Evolutionary conservation across 2,329 filamentous ascomycete genomes (phyloP).

Genomic region (Fusarium austroafricanum): DNA sequence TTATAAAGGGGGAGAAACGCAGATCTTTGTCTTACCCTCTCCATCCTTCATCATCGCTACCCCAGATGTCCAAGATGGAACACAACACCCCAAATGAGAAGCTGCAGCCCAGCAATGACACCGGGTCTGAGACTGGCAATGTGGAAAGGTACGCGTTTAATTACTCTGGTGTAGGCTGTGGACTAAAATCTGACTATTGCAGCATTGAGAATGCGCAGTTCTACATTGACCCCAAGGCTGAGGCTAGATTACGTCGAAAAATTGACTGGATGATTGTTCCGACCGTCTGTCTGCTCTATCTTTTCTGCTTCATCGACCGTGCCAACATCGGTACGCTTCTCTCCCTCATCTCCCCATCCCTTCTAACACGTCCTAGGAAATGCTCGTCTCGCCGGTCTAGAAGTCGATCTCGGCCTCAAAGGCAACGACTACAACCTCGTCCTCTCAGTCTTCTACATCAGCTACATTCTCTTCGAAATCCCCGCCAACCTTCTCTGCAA

Average conservation of each 20-base stretch:
- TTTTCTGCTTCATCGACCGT: constrained; percentile 75
- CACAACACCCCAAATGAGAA: constrained; percentile 9
- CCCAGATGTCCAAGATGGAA: constrained; percentile 12
- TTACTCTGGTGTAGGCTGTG: accelerated
- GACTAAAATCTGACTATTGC: background rate
- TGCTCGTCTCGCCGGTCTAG: constrained; percentile 32
- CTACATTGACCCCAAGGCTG: constrained; percentile 20
- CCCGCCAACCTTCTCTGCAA: constrained; percentile 73
- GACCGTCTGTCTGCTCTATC: constrained; percentile 57
- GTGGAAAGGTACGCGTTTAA: background rate
- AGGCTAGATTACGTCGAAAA: constrained; percentile 19
- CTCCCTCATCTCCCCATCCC: too few species aligned
- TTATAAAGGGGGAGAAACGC: constrained; percentile 1
- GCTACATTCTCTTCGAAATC: constrained; percentile 74
- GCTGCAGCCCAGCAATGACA: constrained; percentile 11
- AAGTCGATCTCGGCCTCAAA: constrained; percentile 35
- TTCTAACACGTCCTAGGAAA: constrained; percentile 24
- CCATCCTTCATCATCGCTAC: background rate
- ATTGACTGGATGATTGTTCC: constrained; percentile 31
- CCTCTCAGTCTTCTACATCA: constrained; percentile 72
- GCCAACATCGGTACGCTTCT: constrained; percentile 42
- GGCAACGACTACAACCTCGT: constrained; percentile 72
- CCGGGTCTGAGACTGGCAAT: constrained; percentile 9
- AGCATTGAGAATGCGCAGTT: constrained; percentile 17
- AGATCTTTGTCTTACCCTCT: background rate